A percentile compares a stretch with the other conserved stretches of the same genome.
Evolutionary conservation across 148 eudicot species (phyloP).

Genomic region (Nepenthes mirabilis): DNA sequence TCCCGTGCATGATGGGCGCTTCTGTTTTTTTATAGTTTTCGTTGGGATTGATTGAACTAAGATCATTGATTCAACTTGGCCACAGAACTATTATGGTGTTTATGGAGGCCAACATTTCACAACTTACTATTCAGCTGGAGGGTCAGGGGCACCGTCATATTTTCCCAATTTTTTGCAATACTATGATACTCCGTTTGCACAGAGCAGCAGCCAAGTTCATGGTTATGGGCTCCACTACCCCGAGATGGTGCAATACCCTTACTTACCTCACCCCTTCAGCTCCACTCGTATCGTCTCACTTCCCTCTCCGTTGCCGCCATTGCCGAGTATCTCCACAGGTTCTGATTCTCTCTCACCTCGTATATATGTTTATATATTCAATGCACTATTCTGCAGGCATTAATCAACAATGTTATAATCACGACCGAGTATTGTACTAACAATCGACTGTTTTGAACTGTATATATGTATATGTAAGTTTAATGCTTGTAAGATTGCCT

Average conservation of each 20-base stretch:
- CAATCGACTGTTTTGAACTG: too few species aligned
- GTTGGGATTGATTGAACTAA: not conserved
- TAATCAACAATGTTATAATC: not conserved
- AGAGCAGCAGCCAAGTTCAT: constrained; percentile 23
- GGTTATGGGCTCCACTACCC: constrained; percentile 35
- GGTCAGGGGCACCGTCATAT: constrained; percentile 23
- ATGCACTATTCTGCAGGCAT: not conserved
- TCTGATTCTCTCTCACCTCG: not conserved
- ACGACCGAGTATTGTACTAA: too few species aligned
- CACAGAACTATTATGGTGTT: constrained; percentile 35
- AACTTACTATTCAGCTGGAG: constrained; percentile 28
- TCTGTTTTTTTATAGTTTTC: not conserved
- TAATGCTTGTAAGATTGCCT: too few species aligned
- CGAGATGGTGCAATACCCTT: constrained; percentile 38
- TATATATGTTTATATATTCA: not conserved
- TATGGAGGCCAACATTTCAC: constrained; percentile 32
- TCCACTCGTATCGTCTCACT: constrained; percentile 29
- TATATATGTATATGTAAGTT: too few species aligned
- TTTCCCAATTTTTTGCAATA: constrained; percentile 29
- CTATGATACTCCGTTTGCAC: constrained; percentile 17
- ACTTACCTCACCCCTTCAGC: constrained; percentile 20
- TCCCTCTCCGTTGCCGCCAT: constrained; percentile 22
- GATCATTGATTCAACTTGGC: not conserved
- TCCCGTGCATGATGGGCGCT: not conserved
- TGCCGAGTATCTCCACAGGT: constrained; percentile 17